Base-by-base conservation (phyloP, 495 filamentous ascomycete genomes). In the Hamigera avellanea region DNA sequence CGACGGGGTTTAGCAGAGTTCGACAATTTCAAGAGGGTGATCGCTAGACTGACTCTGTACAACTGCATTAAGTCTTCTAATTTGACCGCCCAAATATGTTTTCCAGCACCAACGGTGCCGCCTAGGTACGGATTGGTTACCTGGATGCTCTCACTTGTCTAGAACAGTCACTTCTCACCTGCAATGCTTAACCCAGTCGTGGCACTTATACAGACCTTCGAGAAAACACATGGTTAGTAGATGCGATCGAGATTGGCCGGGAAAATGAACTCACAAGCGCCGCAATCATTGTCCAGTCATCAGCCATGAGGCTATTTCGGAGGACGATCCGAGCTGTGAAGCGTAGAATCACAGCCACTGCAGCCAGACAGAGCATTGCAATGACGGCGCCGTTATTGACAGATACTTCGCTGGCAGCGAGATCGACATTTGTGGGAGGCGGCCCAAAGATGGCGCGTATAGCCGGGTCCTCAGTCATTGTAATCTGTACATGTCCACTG, bases 201-300 rank as follows among this genome's bases (percentile, higher is more conserved):
- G 23, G 42, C 37, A 14, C 43, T 28, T 16, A 49, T 42, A 18
- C 34, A 43, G 33, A 38, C 14, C 33, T 31, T n/a, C 26, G 19
- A 28, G n/a, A n/a, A n/a, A n/a, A n/a, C n/a, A n/a, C n/a, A n/a
- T n/a, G n/a, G n/a, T n/a, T n/a, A n/a, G n/a, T n/a, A n/a, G n/a
- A n/a, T n/a, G n/a, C n/a, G n/a, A n/a, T 28, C 6, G 37, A 15
- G 26, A 21, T 14, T 7, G 21, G 14, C 18, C 26, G 17, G 17
- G 19, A 19, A 19, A 8, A 2, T 15, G 7, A 18, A 36, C 33
- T 14, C 4, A 64, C 61, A 38, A 61, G 32, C 2, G 51, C 59
- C 8, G 39, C 35, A 8, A 62, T 17, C 23, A 61, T 63, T 8
- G 48, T 28, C 40, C 47, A 61, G 34, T 66, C 61, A 39, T 66